Percentiles rank a stretch among this genome's conserved stretches.
phyloP scores from a whole-genome alignment of 106 monocot genomes.

The Allium cepa region DNA sequence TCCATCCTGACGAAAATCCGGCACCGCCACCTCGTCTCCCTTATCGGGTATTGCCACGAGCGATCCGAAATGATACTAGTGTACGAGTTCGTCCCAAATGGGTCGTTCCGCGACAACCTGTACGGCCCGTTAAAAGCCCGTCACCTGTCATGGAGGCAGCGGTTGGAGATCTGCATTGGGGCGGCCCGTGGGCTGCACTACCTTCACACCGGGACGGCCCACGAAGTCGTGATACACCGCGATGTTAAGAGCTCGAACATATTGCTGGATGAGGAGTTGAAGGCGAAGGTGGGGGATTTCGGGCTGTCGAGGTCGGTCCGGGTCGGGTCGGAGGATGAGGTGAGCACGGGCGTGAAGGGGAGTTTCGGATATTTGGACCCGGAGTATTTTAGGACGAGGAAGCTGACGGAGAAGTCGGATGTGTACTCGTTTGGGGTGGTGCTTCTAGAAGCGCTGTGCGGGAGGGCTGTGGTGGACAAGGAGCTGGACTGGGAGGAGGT shows the following conservation, averaged over 20 bases:
- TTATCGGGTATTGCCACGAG: slow-evolving; percentile 62
- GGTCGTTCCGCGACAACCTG: slow-evolving; percentile 30
- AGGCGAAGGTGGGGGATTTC: slow-evolving; percentile 62
- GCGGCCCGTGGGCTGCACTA: slow-evolving; percentile 29
- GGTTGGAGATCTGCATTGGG: slow-evolving; percentile 29
- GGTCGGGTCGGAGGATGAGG: slow-evolving; percentile 26
- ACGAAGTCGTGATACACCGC: slow-evolving; percentile 42
- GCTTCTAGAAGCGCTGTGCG: slow-evolving; percentile 77
- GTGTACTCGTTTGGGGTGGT: slow-evolving; percentile 83
- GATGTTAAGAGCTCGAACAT: slow-evolving; percentile 65
- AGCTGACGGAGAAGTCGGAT: slow-evolving; percentile 81
- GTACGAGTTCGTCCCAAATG: slow-evolving; percentile 64
- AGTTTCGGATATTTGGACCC: slow-evolving; percentile 88
- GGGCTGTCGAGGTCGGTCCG: slow-evolving; percentile 73
- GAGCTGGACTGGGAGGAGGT: slow-evolving; percentile 27
- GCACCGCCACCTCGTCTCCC: slow-evolving; percentile 58
- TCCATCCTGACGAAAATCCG: slow-evolving; percentile 41
- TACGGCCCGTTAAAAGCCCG: slow-evolving; percentile 24
- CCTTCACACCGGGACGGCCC: slow-evolving; percentile 30
- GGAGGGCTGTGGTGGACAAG: slow-evolving; percentile 46
- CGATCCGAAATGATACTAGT: slow-evolving; percentile 53
- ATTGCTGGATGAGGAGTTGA: slow-evolving; percentile 27
- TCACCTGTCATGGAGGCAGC: slow-evolving; percentile 27
- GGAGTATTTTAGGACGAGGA: slow-evolving; percentile 72
- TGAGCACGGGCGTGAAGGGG: slow-evolving; percentile 74